A percentile compares a stretch with the other conserved stretches of the same genome.
phyloP scores from a whole-genome alignment of 2,329 filamentous ascomycete genomes.

The Lachnellula suecica region DNA sequence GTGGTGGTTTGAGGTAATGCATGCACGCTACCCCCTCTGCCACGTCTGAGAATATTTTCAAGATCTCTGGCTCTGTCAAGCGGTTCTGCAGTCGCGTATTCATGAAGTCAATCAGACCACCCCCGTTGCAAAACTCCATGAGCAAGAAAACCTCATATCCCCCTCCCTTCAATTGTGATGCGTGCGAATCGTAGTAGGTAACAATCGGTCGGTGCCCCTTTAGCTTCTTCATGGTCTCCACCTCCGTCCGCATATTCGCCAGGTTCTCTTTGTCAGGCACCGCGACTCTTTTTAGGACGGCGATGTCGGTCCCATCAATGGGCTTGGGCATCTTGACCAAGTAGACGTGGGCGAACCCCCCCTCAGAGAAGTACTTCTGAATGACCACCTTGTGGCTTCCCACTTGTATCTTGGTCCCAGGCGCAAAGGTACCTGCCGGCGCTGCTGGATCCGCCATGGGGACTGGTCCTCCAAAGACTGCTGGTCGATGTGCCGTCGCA shows the following conservation, averaged over 20 bases:
- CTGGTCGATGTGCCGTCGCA: constrained; percentile 40
- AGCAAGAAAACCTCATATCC: constrained; percentile 97
- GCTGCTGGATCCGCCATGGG: constrained; percentile 42
- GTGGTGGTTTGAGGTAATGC: constrained; percentile 94
- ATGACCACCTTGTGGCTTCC: constrained; percentile 90
- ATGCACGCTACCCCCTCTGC: constrained; percentile 96
- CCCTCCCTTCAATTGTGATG: constrained; percentile 86
- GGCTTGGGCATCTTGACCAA: constrained; percentile 78
- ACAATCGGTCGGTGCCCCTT: constrained; percentile 96
- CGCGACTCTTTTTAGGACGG: constrained; percentile 70
- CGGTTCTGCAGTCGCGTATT: constrained; percentile 96
- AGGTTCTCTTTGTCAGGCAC: constrained; percentile 94
- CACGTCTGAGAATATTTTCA: constrained; percentile 95
- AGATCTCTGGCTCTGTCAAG: constrained; percentile 93
- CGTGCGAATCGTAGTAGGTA: constrained; percentile 97
- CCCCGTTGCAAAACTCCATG: constrained; percentile 96
- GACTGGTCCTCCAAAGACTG: constrained; percentile 44
- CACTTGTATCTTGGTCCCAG: constrained; percentile 95
- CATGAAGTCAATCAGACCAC: constrained; percentile 98
- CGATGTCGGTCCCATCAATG: constrained; percentile 37
- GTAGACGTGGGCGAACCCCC: constrained; percentile 97
- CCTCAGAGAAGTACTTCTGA: constrained; percentile 96
- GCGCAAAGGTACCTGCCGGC: constrained; percentile 83
- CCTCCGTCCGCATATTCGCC: constrained; percentile 95
- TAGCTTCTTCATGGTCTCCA: constrained; percentile 99